A percentile compares a stretch with the other conserved stretches of the same genome.
Evolutionary conservation across 129 eudicot species (phyloP).

Genomic region (Solidago caesia): DNA sequence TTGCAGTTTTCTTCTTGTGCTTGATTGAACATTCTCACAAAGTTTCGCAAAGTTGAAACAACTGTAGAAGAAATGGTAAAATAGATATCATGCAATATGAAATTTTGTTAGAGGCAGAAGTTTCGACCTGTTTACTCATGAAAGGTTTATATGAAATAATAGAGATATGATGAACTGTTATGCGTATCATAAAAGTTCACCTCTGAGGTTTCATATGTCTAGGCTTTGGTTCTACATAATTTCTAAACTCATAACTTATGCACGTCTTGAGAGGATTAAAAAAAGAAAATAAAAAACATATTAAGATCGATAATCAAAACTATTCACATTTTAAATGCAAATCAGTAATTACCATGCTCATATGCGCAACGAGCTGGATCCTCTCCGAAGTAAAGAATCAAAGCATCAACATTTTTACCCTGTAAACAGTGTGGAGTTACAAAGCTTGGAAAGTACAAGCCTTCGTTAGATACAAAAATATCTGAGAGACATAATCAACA

Average conservation of each 20-base stretch:
- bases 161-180: too few relatives aligned
- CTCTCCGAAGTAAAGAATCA: conserved; percentile 93
- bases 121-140: too few relatives aligned
- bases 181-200: neutral
- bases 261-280: too few relatives aligned
- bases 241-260: too few relatives aligned
- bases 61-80: conserved; percentile 36
- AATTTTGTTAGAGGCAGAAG: too few relatives aligned
- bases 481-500: conserved; percentile 8
- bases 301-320: conserved; percentile 2
- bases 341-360: conserved; percentile 71
- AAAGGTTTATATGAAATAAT: too few relatives aligned
- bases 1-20: conserved; percentile 77
- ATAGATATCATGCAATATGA: neutral
- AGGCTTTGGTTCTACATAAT: neutral
- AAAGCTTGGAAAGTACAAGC: neutral
- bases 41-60: conserved; percentile 67
- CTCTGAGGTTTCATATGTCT: neutral
- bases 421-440: conserved; percentile 27
- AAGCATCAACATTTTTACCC: conserved; percentile 89
- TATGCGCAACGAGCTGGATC: conserved; percentile 90
- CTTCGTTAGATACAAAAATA: neutral
- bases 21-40: conserved; percentile 65
- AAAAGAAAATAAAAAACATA: neutral
- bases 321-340: conserved; percentile 1